Evolutionary conservation across 805 yeast species (phyloP), one percentile per base, ranked within the genome.

Genomic region (Nakazawaea ishiwadae): DNA sequence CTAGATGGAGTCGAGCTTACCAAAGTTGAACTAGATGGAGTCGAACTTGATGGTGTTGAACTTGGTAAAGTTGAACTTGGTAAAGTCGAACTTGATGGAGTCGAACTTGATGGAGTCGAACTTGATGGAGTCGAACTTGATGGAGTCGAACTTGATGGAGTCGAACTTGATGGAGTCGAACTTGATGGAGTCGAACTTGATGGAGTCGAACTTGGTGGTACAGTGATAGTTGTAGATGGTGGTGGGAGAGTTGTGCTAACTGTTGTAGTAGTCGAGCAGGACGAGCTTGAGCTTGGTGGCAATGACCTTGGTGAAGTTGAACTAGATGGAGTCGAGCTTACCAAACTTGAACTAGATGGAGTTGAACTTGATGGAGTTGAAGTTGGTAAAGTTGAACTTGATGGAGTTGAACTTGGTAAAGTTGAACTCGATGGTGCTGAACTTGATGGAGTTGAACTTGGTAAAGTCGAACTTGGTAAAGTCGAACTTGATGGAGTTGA

Each of bases 371-470:
- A n/a, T n/a, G n/a, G n/a, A n/a, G n/a, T n/a, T n/a, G n/a, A n/a
- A n/a, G n/a, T n/a, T n/a, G n/a, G n/a, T n/a, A n/a, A n/a, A n/a
- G n/a, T n/a, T n/a, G n/a, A n/a, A n/a, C n/a, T n/a, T n/a, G n/a
- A n/a, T n/a, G n/a, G n/a, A n/a, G n/a, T n/a, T n/a, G 38, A 35
- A 8, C 21, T 15, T 9, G 38, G 17, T 23, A 30, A 10, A 24
- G 14, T 14, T n/a, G 38, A 24, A 20, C 33, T 27, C 23, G 26
- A 27, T 27, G 39, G 24, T 16, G 9, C 24, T 8, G 31, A 7
- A 18, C 36, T 19, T 14, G 37, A 35, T 35, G 37, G 20, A 20
- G 8, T 8, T 12, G 37, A 23, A 24, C 37, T 35, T 21, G 37
- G 18, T 23, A 31, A 6, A 7, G 34, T 31, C 4, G 38, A n/a